Evolutionary conservation across 1,284 basidiomycete genomes (phyloP).

Genomic region (Cutaneotrichosporon mucoides): DNA sequence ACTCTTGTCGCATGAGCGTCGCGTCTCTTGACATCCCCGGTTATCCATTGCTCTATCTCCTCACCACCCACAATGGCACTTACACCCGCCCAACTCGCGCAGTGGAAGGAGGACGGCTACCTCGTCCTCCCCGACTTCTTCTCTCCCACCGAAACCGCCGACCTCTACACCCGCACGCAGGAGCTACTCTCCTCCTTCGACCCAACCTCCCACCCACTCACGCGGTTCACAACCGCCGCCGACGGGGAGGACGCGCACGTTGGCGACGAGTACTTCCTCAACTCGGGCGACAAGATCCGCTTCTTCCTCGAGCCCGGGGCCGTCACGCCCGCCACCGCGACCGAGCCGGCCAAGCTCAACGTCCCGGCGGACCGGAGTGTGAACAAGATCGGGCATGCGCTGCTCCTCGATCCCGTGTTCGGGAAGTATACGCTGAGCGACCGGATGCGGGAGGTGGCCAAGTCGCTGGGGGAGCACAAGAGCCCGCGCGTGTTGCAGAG

Average conservation of each 20-base stretch:
- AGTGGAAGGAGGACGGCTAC: conserved; percentile 53
- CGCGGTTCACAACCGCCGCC: conserved; percentile 77
- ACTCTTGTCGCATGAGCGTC: too few relatives aligned
- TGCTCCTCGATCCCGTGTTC: conserved; percentile 78
- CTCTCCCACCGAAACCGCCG: conserved; percentile 56
- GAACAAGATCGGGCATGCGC: conserved; percentile 57
- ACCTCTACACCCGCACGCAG: conserved; percentile 66
- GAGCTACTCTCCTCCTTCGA: conserved; percentile 71
- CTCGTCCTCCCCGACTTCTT: conserved; percentile 74
- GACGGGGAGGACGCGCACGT: conserved; percentile 52
- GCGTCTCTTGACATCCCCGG: too few relatives aligned
- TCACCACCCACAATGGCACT: conserved; percentile 21
- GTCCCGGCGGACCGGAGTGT: conserved; percentile 65
- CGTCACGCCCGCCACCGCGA: conserved; percentile 24
- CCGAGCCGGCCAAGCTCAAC: conserved; percentile 56
- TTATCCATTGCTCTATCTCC: too few relatives aligned
- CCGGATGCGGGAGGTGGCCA: conserved; percentile 61
- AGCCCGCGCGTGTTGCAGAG: conserved; percentile 86
- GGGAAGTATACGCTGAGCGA: conserved; percentile 70
- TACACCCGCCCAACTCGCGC: conserved; percentile 29
- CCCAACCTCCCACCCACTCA: conserved; percentile 79
- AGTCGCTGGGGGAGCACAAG: conserved; percentile 70
- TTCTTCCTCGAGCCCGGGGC: conserved; percentile 47
- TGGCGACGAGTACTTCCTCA: conserved; percentile 85
- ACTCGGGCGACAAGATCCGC: conserved; percentile 71